A percentile compares a stretch with the other conserved stretches of the same genome.
These are phyloP conservation scores for Salvia hispanica DNA, from an alignment of 257 asterid species.

Conservation along the genomic window DNA sequence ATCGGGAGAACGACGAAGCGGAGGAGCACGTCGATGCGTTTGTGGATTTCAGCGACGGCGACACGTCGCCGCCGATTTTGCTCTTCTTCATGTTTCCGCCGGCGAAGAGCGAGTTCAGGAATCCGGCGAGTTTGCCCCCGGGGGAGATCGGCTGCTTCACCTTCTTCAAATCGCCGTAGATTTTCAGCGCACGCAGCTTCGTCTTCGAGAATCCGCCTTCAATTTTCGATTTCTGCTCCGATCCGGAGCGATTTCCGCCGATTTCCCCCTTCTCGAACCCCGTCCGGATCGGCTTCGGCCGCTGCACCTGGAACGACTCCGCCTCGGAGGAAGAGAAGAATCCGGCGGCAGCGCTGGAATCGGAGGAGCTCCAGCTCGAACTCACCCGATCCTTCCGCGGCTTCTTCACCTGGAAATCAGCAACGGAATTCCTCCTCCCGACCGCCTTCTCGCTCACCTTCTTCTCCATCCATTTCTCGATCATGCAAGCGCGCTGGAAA, in stretches of 20 bases:
- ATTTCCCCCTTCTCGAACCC: slow-evolving; percentile 33
- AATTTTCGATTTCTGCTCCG: slow-evolving; percentile 43
- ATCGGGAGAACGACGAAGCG: slow-evolving; percentile 84
- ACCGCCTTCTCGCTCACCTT: slow-evolving; percentile 45
- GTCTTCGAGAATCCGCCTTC: slow-evolving; percentile 64
- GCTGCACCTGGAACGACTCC: slow-evolving; percentile 45
- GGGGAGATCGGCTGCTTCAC: slow-evolving; percentile 91
- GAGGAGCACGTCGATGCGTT: slow-evolving; percentile 66
- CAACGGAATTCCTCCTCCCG: slow-evolving; percentile 50
- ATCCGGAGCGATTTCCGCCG: slow-evolving; percentile 22
- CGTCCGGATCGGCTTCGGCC: slow-evolving; percentile 73
- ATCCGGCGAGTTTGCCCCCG: slow-evolving; percentile 72
- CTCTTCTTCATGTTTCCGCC: slow-evolving; percentile 58
- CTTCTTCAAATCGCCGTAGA: slow-evolving; percentile 78
- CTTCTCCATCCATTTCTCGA: slow-evolving; percentile 93
- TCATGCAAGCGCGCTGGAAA: slow-evolving; percentile 65
- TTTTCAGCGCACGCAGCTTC: slow-evolving; percentile 72
- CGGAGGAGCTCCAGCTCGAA: slow-evolving; percentile 76
- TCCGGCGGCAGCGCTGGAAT: slow-evolving; percentile 48
- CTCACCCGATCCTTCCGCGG: slow-evolving; percentile 42
- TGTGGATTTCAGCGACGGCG: slow-evolving; percentile 53
- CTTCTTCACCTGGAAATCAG: slow-evolving; percentile 49
- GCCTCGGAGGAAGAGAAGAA: slow-evolving; percentile 65
- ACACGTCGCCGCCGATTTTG: slow-evolving; percentile 38
- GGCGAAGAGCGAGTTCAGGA: slow-evolving; percentile 73